Evolutionary conservation across 371 early-diverging fungal genomes (phyloP).

Genomic region (Apophysomyces trapeziformis): DNA sequence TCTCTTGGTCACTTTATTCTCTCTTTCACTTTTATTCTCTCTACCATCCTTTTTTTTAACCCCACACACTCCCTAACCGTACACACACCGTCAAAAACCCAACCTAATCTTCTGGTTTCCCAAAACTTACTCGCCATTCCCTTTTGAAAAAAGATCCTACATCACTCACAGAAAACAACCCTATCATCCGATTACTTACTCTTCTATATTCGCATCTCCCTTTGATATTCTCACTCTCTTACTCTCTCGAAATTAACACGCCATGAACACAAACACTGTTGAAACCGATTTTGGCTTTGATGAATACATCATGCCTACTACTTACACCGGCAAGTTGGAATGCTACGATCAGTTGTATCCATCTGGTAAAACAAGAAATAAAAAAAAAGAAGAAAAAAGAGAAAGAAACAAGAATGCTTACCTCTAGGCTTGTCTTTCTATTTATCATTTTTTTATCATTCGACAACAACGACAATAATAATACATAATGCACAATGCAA

Average conservation of each 20-base stretch:
- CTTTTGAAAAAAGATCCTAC: not conserved
- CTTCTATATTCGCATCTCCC: not conserved
- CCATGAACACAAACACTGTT: slow-evolving; percentile 18
- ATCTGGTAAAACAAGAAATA: slow-evolving; percentile 28
- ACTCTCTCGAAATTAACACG: not conserved
- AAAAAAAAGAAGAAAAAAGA: not conserved
- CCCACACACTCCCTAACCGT: slow-evolving; percentile 6
- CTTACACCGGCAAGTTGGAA: slow-evolving; percentile 44
- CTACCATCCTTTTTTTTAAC: slow-evolving; percentile 1
- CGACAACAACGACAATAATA: not conserved
- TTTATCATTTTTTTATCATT: not conserved
- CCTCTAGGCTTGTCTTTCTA: not conserved
- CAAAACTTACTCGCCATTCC: not conserved
- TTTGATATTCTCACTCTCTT: no score
- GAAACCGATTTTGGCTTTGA: slow-evolving; percentile 53
- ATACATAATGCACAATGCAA: no score
- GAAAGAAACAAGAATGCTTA: no score
- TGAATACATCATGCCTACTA: slow-evolving; percentile 53
- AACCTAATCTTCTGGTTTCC: not conserved
- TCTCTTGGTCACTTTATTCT: not conserved
- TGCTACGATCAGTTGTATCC: slow-evolving; percentile 47
- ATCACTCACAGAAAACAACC: slow-evolving; percentile 1
- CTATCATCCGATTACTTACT: slow-evolving; percentile 4
- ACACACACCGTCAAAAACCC: not conserved
- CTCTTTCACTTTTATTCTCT: not conserved